Evolutionary conservation across 2,329 filamentous ascomycete species (phyloP).

Genomic region (Alternaria incomplexa): DNA sequence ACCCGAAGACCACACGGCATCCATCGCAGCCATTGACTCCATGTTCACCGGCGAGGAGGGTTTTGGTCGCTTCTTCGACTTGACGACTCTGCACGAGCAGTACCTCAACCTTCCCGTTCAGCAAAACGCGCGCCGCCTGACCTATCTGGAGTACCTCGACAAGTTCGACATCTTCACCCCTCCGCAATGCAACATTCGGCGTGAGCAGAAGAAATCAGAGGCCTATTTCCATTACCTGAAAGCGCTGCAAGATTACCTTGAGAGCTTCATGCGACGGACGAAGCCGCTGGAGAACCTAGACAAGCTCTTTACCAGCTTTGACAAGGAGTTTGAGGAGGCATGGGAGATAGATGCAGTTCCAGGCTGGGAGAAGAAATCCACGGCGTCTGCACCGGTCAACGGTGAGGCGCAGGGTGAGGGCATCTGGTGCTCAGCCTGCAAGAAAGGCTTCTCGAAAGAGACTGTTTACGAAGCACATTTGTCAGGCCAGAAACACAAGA

Average conservation of each 20-base stretch:
- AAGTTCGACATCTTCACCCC: constrained; percentile 85
- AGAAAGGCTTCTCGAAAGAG: constrained; percentile 93
- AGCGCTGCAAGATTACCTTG: constrained; percentile 80
- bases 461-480: constrained; percentile 93
- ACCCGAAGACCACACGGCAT: constrained; percentile 66
- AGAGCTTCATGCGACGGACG: constrained; percentile 84
- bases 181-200: constrained; percentile 75
- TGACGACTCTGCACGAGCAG: constrained; percentile 81
- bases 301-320: constrained; percentile 75
- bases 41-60: constrained; percentile 97
- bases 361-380: constrained; percentile 71
- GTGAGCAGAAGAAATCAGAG: constrained; percentile 86
- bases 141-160: constrained; percentile 92
- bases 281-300: constrained; percentile 86
- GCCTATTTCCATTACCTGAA: constrained; percentile 90
- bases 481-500: constrained; percentile 89
- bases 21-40: constrained; percentile 75
- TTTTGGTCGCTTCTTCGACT: constrained; percentile 89
- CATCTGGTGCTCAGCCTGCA: constrained; percentile 88
- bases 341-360: constrained; percentile 82
- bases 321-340: constrained; percentile 80
- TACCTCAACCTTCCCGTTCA: constrained; percentile 89
- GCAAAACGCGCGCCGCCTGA: constrained; percentile 69
- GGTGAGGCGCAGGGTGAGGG: constrained; percentile 67
- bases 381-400: constrained; percentile 47